Base-by-base conservation (phyloP, 352 stramenopile species). In the Globisporangium ultimum region DNA sequence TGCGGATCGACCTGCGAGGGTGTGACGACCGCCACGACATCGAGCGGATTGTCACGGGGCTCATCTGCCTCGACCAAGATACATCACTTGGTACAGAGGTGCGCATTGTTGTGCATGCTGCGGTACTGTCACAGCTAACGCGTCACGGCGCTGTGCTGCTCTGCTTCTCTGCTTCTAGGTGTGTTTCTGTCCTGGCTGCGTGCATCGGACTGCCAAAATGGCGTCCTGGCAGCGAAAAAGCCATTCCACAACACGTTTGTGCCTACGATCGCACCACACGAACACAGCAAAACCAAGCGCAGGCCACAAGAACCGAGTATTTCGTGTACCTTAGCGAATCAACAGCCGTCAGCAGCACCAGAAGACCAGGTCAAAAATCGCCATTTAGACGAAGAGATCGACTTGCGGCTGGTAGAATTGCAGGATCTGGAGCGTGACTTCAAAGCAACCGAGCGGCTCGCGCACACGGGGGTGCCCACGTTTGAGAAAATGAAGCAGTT, bases 401-500 rank as follows among this genome's bases (percentile, higher is more conserved):
- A 58, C 3, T 36, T 57, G 11, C 66, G 74, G 11, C 47, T 87
- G 12, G 48, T 54, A 0, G 75, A 89, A 36, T 36, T 93, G 9
- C 55, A 73, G 49, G 53, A 61, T 4, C 63, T 89, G 10, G 83
- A 93, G 58, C 15, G 48, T 0, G 76, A 71, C 7, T 88, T 91
- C 64, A 93, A 93, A 50, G 60, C 66, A 0, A 70, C 83, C 0
- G 83, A 93, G 51, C 75, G 78, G 0, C 58, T 68, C 2, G 66
- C 86, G 10, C 83, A 93, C 53, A 79, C 64, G 0, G 83, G 83
- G 0, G 60, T 71, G 0, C 78, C 79, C 2, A 76, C 65, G n/a
- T 91, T 91, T 50, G 78, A 93, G 17, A 93, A 91, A 55, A 68
- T 93, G 42, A 91, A 93, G 57, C 49, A 58, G 28, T 93, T 93